These are phyloP conservation scores for Aspergillus felis DNA, from an alignment of 2,329 filamentous ascomycete species.

Conservation along the genomic window DNA sequence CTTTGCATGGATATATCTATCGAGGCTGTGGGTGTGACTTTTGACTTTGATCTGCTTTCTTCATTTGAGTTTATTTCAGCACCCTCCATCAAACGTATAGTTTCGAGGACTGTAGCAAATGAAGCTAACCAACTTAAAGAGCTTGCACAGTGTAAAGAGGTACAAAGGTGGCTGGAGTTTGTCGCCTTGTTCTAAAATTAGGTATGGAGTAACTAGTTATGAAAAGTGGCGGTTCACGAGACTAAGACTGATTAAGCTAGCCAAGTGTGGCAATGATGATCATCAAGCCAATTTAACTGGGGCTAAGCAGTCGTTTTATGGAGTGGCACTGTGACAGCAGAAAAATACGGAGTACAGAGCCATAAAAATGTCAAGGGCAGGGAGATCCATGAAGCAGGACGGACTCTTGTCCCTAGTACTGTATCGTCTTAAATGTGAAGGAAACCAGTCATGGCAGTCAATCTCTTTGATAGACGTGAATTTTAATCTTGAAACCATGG, in stretches of 20 bases:
- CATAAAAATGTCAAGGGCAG: not conserved
- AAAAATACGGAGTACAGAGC: not conserved
- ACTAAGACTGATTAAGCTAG: not conserved
- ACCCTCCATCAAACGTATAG: not conserved
- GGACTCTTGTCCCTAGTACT: not conserved
- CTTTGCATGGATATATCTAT: not conserved
- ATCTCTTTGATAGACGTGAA: not conserved
- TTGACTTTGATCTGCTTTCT: not conserved
- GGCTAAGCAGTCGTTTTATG: not conserved
- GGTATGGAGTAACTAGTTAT: not conserved
- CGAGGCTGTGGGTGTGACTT: not conserved
- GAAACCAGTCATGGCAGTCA: not conserved
- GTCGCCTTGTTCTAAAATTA: not conserved
- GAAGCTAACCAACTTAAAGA: not conserved
- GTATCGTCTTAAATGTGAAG: not conserved
- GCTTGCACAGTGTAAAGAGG: not conserved
- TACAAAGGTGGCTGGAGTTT: not conserved
- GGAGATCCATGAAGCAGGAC: too few relatives aligned
- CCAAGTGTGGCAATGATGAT: slow-evolving; percentile 9
- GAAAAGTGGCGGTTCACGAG: not conserved
- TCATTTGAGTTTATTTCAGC: not conserved
- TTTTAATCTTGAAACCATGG: slow-evolving; percentile 7
- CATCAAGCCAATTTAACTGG: not conserved
- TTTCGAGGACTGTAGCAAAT: not conserved
- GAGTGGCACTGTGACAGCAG: not conserved